Conservation (phyloP, 2,329 filamentous ascomycete genomes). For the Aspergillus eucalypticola region DNA sequence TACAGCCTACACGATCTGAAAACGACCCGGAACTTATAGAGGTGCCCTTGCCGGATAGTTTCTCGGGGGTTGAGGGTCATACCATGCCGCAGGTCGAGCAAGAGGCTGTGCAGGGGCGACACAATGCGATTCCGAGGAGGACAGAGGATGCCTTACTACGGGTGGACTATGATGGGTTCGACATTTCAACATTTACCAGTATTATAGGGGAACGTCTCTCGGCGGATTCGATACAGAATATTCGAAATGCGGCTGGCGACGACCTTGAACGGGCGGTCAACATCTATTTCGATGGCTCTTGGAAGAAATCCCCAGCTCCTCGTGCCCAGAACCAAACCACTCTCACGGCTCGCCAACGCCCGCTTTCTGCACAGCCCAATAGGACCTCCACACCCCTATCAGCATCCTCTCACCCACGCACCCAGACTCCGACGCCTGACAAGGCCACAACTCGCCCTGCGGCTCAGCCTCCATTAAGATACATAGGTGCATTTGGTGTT, state of each 20-base stretch:
- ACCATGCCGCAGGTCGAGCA: background rate
- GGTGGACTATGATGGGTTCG: slow-evolving; percentile 46
- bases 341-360: slow-evolving; percentile 13
- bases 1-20: background rate
- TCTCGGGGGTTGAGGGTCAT: background rate
- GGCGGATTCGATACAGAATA: slow-evolving; percentile 45
- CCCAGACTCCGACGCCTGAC: slow-evolving; percentile 4
- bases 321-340: slow-evolving; percentile 14
- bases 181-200: slow-evolving; percentile 56
- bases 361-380: slow-evolving; percentile 8
- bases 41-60: no score
- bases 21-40: background rate
- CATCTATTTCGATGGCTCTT: slow-evolving; percentile 65
- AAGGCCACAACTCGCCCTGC: slow-evolving; percentile 17
- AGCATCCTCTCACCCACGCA: background rate
- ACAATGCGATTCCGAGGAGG: background rate
- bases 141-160: slow-evolving; percentile 1
- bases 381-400: background rate
- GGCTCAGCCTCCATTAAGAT: slow-evolving; percentile 60
- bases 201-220: slow-evolving; percentile 58
- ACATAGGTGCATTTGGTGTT: slow-evolving; percentile 88
- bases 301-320: slow-evolving; percentile 44
- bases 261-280: slow-evolving; percentile 64
- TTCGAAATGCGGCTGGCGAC: slow-evolving; percentile 53
- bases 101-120: background rate